Evolutionary conservation across 164 flowering plant genomes (phyloP).

Genomic region (Vitis rupestris): DNA sequence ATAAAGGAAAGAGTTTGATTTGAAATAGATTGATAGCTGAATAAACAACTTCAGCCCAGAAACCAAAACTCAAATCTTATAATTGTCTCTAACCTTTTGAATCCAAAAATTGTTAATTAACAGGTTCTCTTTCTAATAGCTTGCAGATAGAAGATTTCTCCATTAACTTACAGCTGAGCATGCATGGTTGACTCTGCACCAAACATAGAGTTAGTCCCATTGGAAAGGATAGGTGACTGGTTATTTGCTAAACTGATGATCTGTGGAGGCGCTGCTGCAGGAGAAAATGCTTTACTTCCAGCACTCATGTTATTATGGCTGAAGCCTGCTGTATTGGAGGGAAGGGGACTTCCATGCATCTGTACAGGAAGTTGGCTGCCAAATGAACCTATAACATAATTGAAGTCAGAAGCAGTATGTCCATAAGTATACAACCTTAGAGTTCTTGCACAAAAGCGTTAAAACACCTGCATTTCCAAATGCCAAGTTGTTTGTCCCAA

Average conservation of each 20-base stretch:
- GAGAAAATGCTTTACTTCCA: slow-evolving; percentile 26
- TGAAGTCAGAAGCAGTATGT: not conserved
- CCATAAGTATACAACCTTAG: not conserved
- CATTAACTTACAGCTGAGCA: slow-evolving; percentile 34
- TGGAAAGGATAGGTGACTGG: slow-evolving; percentile 15
- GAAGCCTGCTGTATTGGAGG: slow-evolving; percentile 21
- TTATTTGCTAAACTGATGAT: slow-evolving; percentile 24
- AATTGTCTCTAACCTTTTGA: not conserved
- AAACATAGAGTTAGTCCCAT: slow-evolving; percentile 10
- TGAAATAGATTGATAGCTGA: too few relatives aligned
- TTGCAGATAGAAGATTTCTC: not conserved
- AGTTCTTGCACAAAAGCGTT: not conserved
- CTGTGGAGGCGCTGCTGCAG: slow-evolving; percentile 18
- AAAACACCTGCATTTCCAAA: slow-evolving; percentile 37
- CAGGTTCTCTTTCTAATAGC: not conserved
- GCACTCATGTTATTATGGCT: slow-evolving; percentile 12
- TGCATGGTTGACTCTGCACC: slow-evolving; percentile 16
- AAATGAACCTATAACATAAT: slow-evolving; percentile 17
- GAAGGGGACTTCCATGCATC: slow-evolving; percentile 26
- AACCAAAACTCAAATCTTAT: too few relatives aligned
- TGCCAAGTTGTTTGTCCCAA: slow-evolving; percentile 26
- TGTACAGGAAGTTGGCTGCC: slow-evolving; percentile 26
- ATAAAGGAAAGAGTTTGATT: too few relatives aligned
- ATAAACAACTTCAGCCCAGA: too few relatives aligned
- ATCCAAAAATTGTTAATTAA: not conserved